phyloP scores from a whole-genome alignment of 129 eudicot species.

The Pseudognaphalium luteoalbum region DNA sequence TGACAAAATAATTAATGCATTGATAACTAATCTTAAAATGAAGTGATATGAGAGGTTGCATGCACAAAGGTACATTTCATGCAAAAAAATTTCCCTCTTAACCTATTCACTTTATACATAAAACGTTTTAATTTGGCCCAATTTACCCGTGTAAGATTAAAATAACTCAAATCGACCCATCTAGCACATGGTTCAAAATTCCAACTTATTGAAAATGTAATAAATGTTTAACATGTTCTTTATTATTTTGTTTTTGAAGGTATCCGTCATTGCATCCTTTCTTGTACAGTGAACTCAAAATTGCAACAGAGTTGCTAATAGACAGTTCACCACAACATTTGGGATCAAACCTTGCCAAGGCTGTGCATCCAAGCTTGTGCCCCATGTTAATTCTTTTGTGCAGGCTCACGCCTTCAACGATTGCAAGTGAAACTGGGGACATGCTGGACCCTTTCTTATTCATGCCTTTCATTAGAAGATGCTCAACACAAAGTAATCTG shows the following conservation, averaged over 20 bases:
- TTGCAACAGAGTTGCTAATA: slow-evolving; percentile 76
- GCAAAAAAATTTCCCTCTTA: not conserved
- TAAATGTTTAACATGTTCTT: not conserved
- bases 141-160: not conserved
- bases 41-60: slow-evolving; percentile 1
- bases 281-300: slow-evolving; percentile 67
- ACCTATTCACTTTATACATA: slow-evolving; percentile 2
- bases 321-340: slow-evolving; percentile 39
- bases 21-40: not conserved
- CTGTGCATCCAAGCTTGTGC: slow-evolving; percentile 94
- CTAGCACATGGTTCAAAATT: not conserved
- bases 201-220: not conserved
- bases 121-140: not conserved
- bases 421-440: slow-evolving; percentile 76
- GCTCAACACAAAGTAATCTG: slow-evolving; percentile 87
- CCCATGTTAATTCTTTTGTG: slow-evolving; percentile 89
- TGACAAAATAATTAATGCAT: not conserved
- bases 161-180: not conserved
- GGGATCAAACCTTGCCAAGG: slow-evolving; percentile 64
- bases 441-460: slow-evolving; percentile 76
- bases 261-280: slow-evolving; percentile 84
- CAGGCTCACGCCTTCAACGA: slow-evolving; percentile 90
- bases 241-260: slow-evolving; percentile 43
- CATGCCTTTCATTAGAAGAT: slow-evolving; percentile 84
- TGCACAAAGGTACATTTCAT: not conserved